Evolutionary conservation across 1,284 basidiomycete genomes (phyloP).

Genomic region (Spongispora temasekensis): DNA sequence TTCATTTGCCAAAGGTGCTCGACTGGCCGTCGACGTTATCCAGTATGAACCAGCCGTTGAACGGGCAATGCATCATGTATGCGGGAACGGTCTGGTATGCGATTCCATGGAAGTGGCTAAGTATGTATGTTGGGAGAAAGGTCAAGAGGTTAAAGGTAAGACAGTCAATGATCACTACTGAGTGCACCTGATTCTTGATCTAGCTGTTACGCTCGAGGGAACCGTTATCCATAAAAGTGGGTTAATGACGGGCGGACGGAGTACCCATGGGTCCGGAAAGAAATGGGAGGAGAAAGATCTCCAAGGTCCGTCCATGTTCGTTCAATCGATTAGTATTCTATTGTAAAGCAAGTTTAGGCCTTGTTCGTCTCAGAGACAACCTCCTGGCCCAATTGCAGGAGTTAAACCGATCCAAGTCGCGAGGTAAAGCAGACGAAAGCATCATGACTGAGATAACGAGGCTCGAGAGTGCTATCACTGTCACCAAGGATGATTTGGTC

Average conservation of each 20-base stretch:
- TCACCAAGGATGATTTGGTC: conserved; percentile 85
- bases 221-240: conserved; percentile 98
- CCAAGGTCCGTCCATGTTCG: conserved; percentile 53
- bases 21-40: conserved; percentile 94
- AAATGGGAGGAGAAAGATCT: conserved; percentile 96
- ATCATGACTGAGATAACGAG: conserved; percentile 77
- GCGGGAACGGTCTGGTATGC: conserved; percentile 93
- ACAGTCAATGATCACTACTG: conserved; percentile 1
- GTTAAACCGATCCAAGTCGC: conserved; percentile 78
- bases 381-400: conserved; percentile 82
- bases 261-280: conserved; percentile 68
- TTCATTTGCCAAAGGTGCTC: conserved; percentile 86
- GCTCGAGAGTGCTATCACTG: conserved; percentile 71
- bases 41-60: conserved; percentile 87
- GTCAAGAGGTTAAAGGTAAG: conserved; percentile 93
- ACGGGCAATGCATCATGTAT: conserved; percentile 94
- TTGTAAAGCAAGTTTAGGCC: conserved; percentile 44
- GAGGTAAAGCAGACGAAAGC: conserved; percentile 80
- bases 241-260: conserved; percentile 93
- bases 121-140: conserved; percentile 90
- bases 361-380: conserved; percentile 73
- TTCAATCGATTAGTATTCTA: not conserved
- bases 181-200: conserved; percentile 3
- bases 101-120: conserved; percentile 93
- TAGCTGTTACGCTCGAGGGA: conserved; percentile 93